Conservation (phyloP, 306 rosid genomes). For the Sphenostylis stenocarpa region DNA sequence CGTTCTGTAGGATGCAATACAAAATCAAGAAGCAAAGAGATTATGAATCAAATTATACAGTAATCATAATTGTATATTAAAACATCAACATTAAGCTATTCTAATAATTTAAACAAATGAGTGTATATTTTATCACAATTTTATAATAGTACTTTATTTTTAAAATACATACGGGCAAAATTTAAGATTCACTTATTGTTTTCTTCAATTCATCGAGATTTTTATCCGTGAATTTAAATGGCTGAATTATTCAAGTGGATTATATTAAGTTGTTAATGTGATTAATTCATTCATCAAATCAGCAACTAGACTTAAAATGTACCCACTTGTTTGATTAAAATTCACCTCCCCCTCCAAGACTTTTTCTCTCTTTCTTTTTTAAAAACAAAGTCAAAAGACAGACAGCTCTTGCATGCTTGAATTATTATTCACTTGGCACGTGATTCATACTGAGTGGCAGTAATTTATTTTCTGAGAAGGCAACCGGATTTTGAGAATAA, state of each 20-base stretch:
- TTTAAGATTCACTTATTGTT: not conserved
- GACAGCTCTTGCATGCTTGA: conserved; percentile 23
- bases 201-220: not conserved
- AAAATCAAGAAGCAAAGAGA: not conserved
- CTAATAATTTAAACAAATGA: too few relatives aligned
- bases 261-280: not conserved
- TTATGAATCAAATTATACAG: not conserved
- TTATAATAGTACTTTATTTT: too few relatives aligned
- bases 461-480: not conserved
- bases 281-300: not conserved
- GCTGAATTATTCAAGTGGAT: not conserved
- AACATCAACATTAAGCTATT: not conserved
- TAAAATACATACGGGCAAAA: not conserved
- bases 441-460: not conserved
- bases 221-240: not conserved
- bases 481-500: not conserved
- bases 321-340: not conserved
- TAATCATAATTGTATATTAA: not conserved
- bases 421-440: conserved; percentile 23
- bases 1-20: conserved; percentile 53
- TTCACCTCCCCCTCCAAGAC: not conserved
- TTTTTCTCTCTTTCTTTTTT: not conserved
- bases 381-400: not conserved
- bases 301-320: not conserved
- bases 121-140: too few relatives aligned